phyloP scores from a whole-genome alignment of 2,329 filamentous ascomycete species.

The Drechslera avenae region DNA sequence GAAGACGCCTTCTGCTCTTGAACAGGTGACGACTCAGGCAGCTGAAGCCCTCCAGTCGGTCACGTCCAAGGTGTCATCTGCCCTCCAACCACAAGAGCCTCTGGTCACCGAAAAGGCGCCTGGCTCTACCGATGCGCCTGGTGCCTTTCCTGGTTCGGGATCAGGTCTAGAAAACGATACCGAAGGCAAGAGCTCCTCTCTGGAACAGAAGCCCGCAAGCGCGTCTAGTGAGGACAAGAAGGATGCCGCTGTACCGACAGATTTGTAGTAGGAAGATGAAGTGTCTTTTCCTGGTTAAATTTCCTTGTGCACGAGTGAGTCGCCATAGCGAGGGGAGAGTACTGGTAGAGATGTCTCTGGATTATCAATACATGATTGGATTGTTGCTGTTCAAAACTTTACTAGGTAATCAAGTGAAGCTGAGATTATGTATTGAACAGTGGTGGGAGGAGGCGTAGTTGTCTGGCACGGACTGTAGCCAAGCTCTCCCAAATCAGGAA shows the following conservation, averaged over 20 bases:
- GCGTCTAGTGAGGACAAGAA: slow-evolving; percentile 6
- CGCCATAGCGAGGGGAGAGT: background rate
- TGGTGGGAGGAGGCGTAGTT: too few species aligned
- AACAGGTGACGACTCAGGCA: slow-evolving; percentile 6
- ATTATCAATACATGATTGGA: too few species aligned
- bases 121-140: slow-evolving; percentile 26
- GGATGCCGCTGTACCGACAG: slow-evolving; percentile 2
- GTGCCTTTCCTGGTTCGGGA: slow-evolving; percentile 26
- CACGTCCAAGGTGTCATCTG: slow-evolving; percentile 5
- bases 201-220: slow-evolving; percentile 13
- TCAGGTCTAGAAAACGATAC: slow-evolving; percentile 10
- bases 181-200: slow-evolving; percentile 2
- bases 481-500: too few species aligned
- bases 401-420: too few species aligned
- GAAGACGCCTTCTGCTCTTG: slow-evolving; percentile 1
- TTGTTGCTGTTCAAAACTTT: too few species aligned
- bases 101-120: slow-evolving; percentile 16
- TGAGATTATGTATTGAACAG: too few species aligned
- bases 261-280: slow-evolving; percentile 8
- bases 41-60: slow-evolving; percentile 4
- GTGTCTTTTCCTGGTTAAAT: slow-evolving; percentile 5
- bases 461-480: too few species aligned
- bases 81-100: slow-evolving; percentile 14
- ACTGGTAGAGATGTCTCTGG: too few species aligned
- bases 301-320: background rate